Evolutionary conservation across 2,329 filamentous ascomycete genomes (phyloP).

Genomic region (Magnaporthiopsis incrustans): DNA sequence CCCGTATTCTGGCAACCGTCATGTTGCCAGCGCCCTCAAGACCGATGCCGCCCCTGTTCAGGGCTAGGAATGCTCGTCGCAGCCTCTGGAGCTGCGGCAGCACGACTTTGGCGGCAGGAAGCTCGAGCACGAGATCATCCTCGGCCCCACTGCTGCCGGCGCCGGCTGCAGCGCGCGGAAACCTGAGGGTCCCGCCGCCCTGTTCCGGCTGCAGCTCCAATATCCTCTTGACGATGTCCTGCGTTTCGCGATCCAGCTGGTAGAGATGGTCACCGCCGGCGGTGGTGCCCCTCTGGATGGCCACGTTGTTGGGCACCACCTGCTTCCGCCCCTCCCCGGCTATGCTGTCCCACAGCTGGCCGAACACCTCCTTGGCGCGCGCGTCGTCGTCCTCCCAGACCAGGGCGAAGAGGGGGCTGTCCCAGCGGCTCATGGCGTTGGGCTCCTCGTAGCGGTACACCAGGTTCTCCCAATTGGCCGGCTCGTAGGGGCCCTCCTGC

Average conservation of each 20-base stretch:
- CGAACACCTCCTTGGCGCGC: constrained; percentile 47
- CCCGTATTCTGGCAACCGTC: constrained; percentile 45
- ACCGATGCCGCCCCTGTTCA: constrained; percentile 65
- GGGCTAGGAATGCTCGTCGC: constrained; percentile 65
- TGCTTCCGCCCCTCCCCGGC: constrained; percentile 52
- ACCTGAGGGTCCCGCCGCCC: constrained; percentile 41
- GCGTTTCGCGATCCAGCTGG: constrained; percentile 69
- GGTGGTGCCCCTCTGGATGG: constrained; percentile 55
- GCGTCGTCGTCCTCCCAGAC: constrained; percentile 65
- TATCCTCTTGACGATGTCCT: constrained; percentile 65
- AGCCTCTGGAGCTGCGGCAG: constrained; percentile 71
- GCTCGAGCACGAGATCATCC: constrained; percentile 50
- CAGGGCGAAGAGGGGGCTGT: constrained; percentile 73
- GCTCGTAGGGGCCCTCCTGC: constrained; percentile 38
- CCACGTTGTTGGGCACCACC: constrained; percentile 68
- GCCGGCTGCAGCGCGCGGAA: constrained; percentile 28
- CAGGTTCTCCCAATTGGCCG: constrained; percentile 65
- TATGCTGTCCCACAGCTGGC: constrained; percentile 67
- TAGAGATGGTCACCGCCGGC: constrained; percentile 69
- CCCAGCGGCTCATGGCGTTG: constrained; percentile 78
- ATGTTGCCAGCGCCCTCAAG: constrained; percentile 47
- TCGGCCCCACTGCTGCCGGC: constrained; percentile 19
- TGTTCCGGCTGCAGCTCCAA: constrained; percentile 60
- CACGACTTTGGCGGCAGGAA: constrained; percentile 59
- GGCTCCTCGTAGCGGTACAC: constrained; percentile 81